These are phyloP conservation scores for Eutypella sp. DNA, from an alignment of 2,329 filamentous ascomycete genomes.

Conservation along the genomic window DNA sequence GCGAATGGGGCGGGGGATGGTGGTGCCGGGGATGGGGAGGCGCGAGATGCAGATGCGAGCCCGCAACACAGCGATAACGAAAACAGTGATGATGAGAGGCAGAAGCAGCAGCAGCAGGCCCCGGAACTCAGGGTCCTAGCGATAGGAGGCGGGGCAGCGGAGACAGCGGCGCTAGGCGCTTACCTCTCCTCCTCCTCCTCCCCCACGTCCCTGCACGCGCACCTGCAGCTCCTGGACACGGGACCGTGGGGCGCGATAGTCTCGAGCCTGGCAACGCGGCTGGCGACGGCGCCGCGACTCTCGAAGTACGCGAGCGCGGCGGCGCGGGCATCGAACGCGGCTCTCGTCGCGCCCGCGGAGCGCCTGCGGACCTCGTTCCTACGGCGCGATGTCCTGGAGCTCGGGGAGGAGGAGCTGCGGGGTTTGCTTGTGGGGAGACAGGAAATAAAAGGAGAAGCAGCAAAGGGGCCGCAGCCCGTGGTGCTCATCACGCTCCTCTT, in stretches of 20 bases:
- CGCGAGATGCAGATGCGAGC: slow-evolving; percentile 2
- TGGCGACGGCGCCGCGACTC: slow-evolving; percentile 47
- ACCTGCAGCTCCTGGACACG: slow-evolving; percentile 70
- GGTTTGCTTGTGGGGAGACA: slow-evolving; percentile 19
- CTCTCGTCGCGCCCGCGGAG: slow-evolving; percentile 35
- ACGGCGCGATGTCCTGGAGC: slow-evolving; percentile 44
- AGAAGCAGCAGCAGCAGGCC: neutral
- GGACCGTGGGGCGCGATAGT: slow-evolving; percentile 70
- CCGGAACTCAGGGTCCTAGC: slow-evolving; percentile 36
- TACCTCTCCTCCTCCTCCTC: slow-evolving; percentile 29
- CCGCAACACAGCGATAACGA: slow-evolving; percentile 5
- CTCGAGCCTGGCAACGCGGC: slow-evolving; percentile 47
- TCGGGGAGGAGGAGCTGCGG: slow-evolving; percentile 31
- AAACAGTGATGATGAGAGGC: slow-evolving; percentile 3
- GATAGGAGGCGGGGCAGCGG: slow-evolving; percentile 56
- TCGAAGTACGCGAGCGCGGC: slow-evolving; percentile 50
- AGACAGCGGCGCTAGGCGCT: slow-evolving; percentile 52
- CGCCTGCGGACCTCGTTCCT: slow-evolving; percentile 38
- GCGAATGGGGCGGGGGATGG: neutral
- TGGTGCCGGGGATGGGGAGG: neutral
- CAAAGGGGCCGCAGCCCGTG: slow-evolving; percentile 20
- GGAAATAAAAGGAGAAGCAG: neutral
- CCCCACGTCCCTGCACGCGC: slow-evolving; percentile 1
- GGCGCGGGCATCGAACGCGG: slow-evolving; percentile 37
- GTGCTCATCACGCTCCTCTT: slow-evolving; percentile 79